Percentiles rank a stretch among this genome's conserved stretches.
phyloP scores from a whole-genome alignment of 1,139 yeast genomes.

The Zygosaccharomyces pseudobailii region DNA sequence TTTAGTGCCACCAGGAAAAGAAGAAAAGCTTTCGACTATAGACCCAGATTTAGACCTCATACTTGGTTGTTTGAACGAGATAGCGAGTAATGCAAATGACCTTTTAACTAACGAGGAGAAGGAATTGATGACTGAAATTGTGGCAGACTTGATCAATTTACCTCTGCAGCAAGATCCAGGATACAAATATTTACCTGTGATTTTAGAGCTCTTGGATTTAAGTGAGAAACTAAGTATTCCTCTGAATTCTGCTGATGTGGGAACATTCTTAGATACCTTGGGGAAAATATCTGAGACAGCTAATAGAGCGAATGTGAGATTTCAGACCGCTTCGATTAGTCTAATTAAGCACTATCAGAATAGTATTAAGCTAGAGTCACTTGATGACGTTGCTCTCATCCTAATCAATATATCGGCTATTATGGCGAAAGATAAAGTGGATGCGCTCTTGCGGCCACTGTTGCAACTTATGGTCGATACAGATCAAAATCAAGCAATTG shows the following conservation, averaged over 20 bases:
- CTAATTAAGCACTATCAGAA: background rate
- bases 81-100: background rate
- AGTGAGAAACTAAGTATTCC: conserved; percentile 1
- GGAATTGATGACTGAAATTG: background rate
- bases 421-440: background rate
- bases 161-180: background rate
- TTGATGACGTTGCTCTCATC: background rate
- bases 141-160: background rate
- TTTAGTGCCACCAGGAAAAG: background rate
- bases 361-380: background rate
- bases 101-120: conserved; percentile 2
- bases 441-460: background rate
- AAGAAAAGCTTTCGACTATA: conserved; percentile 1
- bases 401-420: background rate
- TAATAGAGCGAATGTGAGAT: background rate
- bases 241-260: background rate
- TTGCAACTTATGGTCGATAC: conserved; percentile 3
- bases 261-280: background rate
- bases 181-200: background rate
- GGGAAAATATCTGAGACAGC: background rate
- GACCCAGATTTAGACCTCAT: conserved; percentile 7
- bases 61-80: conserved; percentile 3
- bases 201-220: conserved; percentile 2
- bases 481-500: background rate
- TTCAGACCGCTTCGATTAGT: background rate